Evolutionary conservation across 2,329 filamentous ascomycete species (phyloP), one percentile per base, ranked within the genome.

Genomic region (Madurella mycetomatis): DNA sequence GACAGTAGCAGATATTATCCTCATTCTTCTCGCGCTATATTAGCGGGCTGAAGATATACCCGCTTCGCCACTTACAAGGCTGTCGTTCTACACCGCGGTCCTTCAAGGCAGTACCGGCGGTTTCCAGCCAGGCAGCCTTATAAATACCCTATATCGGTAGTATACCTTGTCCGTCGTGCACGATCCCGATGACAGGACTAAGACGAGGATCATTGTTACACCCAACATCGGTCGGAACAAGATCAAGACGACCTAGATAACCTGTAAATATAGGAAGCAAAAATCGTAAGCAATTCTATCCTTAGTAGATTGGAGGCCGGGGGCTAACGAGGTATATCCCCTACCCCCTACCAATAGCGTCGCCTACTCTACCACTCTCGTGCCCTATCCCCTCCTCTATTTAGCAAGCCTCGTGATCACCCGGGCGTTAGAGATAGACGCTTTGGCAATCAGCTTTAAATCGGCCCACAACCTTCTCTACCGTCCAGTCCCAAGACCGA

Each of bases 311-410:
- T 1, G 34, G 49, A 50, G 49, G 45, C 54, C 16, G 34, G 41
- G 44, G 40, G 13, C 49, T 55, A n/a, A 56, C 46, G 30, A 56
- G 41, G 49, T 56, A 18, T 42, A 53, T 56, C 40, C 41, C 49
- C 42, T 46, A 49, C 34, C 30, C 2, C 49, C 45, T 55, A 13
- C 53, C 25, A n/a, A 52, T 4, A 56, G 49, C 37, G 37, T 56
- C 31, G 41, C 45, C 49, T 19, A 56, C 49, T 53, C 49, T 53
- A 42, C 49, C 19, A 34, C 46, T 53, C 49, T 56, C 41, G 37
- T 56, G 25, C 54, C 32, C 1, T 56, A 43, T 52, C 49, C 46
- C 41, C 19, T 53, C 42, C 49, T 56, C 41, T 11, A 43, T 50
- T 49, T 12, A 15, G 41, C 30, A 49, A 56, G 54, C 49, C 54